phyloP scores from a whole-genome alignment of 177 flowering plant species.

The Vitis hybrid region DNA sequence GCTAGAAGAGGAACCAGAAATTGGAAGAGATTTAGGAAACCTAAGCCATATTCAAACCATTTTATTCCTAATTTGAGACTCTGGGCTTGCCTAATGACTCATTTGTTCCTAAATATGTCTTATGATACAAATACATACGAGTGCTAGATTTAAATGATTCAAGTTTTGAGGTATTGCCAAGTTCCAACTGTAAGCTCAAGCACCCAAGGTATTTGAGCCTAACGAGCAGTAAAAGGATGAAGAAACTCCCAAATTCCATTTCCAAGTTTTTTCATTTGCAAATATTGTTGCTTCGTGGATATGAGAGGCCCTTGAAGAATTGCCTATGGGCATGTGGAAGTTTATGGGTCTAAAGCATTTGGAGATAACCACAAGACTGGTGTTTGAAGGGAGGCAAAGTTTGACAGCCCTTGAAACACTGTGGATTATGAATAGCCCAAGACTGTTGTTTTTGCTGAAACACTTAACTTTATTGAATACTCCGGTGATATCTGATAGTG shows the following conservation, averaged over 20 bases:
- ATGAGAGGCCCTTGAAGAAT: too few relatives aligned
- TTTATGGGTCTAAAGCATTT: background rate
- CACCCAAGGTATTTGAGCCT: slow-evolving; percentile 21
- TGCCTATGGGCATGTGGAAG: too few relatives aligned
- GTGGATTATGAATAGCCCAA: slow-evolving; percentile 9
- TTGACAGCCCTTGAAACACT: slow-evolving; percentile 10
- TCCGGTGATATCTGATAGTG: slow-evolving; percentile 9
- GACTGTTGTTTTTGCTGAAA: slow-evolving; percentile 8
- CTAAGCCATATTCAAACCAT: too few relatives aligned
- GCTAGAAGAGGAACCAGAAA: too few relatives aligned
- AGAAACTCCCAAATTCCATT: slow-evolving; percentile 10
- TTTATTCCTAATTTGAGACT: too few relatives aligned
- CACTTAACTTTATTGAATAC: slow-evolving; percentile 7
- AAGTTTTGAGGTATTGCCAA: slow-evolving; percentile 18
- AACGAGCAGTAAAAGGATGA: background rate
- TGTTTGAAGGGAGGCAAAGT: slow-evolving; percentile 4
- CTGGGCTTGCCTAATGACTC: background rate
- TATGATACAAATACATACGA: background rate
- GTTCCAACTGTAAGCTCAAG: slow-evolving; percentile 14
- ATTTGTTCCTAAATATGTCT: slow-evolving; percentile 6
- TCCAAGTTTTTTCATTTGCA: slow-evolving; percentile 9
- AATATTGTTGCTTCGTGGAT: background rate
- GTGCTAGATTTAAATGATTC: background rate
- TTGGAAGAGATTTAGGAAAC: too few relatives aligned
- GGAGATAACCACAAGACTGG: slow-evolving; percentile 4